Percentiles rank a stretch among this genome's conserved stretches.
These are phyloP conservation scores for Cryphonectria parasitica DNA, from an alignment of 2,329 filamentous ascomycete genomes.

Conservation along the genomic window DNA sequence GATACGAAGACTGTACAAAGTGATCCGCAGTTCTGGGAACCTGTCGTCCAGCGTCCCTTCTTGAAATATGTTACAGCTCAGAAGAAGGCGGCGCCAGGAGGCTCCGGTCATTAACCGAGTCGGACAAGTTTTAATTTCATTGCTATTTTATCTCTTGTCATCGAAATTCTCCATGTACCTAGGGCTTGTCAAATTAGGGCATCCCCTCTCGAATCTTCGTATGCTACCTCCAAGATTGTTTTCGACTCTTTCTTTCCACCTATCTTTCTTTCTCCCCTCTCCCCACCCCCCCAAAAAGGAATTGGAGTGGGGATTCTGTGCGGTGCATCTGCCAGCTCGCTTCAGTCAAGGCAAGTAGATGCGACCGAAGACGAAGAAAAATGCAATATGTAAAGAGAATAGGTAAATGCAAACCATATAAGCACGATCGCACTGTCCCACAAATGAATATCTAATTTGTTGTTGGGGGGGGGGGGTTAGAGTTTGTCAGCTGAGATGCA, in stretches of 20 bases:
- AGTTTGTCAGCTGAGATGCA: not conserved
- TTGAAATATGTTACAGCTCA: not conserved
- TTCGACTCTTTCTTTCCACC: too few relatives aligned
- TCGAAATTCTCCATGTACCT: not conserved
- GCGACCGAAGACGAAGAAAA: not conserved
- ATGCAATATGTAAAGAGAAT: not conserved
- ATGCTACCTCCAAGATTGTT: too few relatives aligned
- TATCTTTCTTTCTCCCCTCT: too few relatives aligned
- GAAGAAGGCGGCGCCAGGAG: not conserved
- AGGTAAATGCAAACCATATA: not conserved
- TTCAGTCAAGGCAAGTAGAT: not conserved
- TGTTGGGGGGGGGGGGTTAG: not conserved
- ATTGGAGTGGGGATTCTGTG: not conserved
- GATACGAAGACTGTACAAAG: not conserved
- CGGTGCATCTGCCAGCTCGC: not conserved
- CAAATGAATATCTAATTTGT: not conserved
- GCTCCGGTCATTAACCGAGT: not conserved
- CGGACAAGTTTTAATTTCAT: not conserved
- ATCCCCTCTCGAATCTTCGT: not conserved
- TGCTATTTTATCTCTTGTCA: not conserved
- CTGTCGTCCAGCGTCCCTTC: slow-evolving; percentile 6
- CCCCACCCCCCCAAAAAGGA: too few relatives aligned
- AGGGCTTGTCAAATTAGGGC: too few relatives aligned
- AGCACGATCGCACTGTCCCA: not conserved
- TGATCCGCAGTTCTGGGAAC: slow-evolving; percentile 15